Base-by-base conservation (phyloP, 148 eudicot genomes). In the Diospyros kaki region DNA sequence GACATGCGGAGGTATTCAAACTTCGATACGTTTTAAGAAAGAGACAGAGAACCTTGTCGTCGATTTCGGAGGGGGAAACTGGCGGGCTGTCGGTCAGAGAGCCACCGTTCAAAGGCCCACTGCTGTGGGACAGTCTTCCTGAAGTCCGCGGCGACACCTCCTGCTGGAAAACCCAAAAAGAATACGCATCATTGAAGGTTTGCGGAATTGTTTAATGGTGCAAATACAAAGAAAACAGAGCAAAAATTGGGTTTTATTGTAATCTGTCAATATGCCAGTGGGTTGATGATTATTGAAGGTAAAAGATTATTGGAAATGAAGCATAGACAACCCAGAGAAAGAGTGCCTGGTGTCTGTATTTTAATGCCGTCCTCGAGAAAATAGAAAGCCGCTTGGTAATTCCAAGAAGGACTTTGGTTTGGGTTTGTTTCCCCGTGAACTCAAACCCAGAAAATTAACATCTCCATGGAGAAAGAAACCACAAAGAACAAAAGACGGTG, bases 131-230 rank as follows among this genome's bases (percentile, higher is more conserved):
- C 1, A 92, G 88, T 76, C 98, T 80, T 48, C 97, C 97, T 8
- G 98, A 94, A 56, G 98, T 94, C 77, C 97, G 88, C 50, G 98
- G 98, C 40, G 98, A 94, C 69, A 87, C 94, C 52, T 94, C 97
- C 77, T 94, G 97, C 97, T 92, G 93, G 44, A 42, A 6, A 59
- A 2, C 70, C 28, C 72, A 6, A 18, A 67, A 46, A 58, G 46
- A 64, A 0, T 8, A 44, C 55, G 52, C 59, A 70, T 70, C 55
- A 55, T 71, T 51, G 40, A 62, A 14, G 58, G 18, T 13, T 46
- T 28, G 56, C 14, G 1, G 53, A 28, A 52, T 67, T 2, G 53
- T 10, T 69, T 28, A 11, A 69, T 28, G 28, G 28, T 28, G 28
- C 0, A 28, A 28, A 28, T 28, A 28, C 28, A 28, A 28, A 28